These are phyloP conservation scores for Metschnikowia proteae DNA, from an alignment of 805 yeast species.

Conservation along the genomic window DNA sequence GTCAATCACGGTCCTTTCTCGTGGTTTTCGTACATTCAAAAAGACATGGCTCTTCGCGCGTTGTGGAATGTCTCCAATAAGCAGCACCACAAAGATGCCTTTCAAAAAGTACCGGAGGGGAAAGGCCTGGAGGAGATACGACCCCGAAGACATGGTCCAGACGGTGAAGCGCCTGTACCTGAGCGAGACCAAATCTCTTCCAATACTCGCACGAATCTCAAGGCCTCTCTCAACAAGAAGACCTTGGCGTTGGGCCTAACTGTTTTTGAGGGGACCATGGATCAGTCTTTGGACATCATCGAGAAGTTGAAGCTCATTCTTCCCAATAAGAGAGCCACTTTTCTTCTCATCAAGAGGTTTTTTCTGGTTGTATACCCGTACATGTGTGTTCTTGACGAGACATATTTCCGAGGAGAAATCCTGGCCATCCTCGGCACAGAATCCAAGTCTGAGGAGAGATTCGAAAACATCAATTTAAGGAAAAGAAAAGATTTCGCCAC, in stretches of 20 bases:
- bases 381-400: conserved; percentile 22
- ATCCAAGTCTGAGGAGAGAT: conserved; percentile 9
- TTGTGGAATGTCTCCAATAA: conserved; percentile 10
- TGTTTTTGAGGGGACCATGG: conserved; percentile 27
- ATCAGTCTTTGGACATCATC: conserved; percentile 22
- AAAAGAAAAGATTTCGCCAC: conserved; percentile 44
- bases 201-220: conserved; percentile 5
- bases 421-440: conserved; percentile 39
- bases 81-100: background rate
- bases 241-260: conserved; percentile 35
- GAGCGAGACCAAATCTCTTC: background rate
- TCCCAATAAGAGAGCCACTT: conserved; percentile 16
- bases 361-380: conserved; percentile 20
- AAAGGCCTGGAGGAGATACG: background rate
- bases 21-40: conserved; percentile 45
- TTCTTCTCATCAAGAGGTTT: conserved; percentile 17
- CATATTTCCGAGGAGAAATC: conserved; percentile 33
- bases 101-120: background rate
- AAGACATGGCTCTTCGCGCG: conserved; percentile 33
- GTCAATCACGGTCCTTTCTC: conserved; percentile 52
- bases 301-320: conserved; percentile 18
- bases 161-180: background rate
- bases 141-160: background rate
- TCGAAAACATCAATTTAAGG: conserved; percentile 27
- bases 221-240: conserved; percentile 24